Percentiles rank a stretch among this genome's conserved stretches.
These are phyloP conservation scores for Phalaenopsis hybrid DNA, from an alignment of 116 monocot genomes.

Conservation along the genomic window DNA sequence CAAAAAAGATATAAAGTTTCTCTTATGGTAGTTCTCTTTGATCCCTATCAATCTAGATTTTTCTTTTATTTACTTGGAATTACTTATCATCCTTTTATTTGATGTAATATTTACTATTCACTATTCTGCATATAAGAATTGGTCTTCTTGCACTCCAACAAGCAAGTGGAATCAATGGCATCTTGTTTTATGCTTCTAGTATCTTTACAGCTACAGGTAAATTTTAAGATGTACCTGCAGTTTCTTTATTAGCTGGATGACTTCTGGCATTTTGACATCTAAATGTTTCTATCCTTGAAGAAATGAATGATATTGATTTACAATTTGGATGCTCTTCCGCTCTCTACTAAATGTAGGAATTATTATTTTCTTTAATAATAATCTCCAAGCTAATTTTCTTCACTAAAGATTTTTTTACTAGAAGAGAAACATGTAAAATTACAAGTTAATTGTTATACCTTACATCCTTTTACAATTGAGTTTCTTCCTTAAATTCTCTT, in stretches of 20 bases:
- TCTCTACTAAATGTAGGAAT: neutral
- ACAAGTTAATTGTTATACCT: too few species aligned
- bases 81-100: neutral
- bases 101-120: neutral
- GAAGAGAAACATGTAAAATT: too few species aligned
- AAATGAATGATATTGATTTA: neutral
- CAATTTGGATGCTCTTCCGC: neutral
- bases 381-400: neutral
- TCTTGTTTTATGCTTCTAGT: conserved; percentile 45
- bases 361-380: neutral
- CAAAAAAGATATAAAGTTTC: conserved; percentile 61
- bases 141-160: conserved; percentile 79
- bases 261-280: neutral
- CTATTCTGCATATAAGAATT: conserved; percentile 61
- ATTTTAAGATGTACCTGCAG: neutral
- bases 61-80: neutral
- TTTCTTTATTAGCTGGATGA: too few species aligned
- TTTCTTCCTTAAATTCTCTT: too few species aligned
- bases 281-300: neutral
- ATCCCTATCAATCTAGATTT: neutral
- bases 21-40: conserved; percentile 36
- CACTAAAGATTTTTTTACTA: neutral
- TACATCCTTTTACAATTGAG: too few species aligned
- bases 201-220: conserved; percentile 84
- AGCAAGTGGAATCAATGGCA: conserved; percentile 81